phyloP scores from a whole-genome alignment of 2,329 filamentous ascomycete genomes.

The Pyrenophora graminea region DNA sequence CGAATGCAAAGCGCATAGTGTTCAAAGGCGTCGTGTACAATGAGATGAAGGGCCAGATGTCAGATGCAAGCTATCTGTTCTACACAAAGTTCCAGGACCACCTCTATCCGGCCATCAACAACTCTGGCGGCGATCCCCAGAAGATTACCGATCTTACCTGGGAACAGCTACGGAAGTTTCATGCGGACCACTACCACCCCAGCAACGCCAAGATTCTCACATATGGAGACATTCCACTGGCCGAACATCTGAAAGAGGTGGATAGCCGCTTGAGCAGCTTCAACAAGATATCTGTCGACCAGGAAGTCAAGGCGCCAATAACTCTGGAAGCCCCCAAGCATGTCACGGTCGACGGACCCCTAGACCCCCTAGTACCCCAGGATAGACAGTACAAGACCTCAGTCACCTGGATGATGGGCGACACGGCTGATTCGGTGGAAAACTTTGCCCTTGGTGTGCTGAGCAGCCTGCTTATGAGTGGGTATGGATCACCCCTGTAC shows the following conservation, averaged over 20 bases:
- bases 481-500: slow-evolving; percentile 93
- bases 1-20: slow-evolving; percentile 70
- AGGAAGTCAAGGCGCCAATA: slow-evolving; percentile 76
- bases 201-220: slow-evolving; percentile 97
- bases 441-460: slow-evolving; percentile 85
- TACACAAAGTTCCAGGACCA: slow-evolving; percentile 95
- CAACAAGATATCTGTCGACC: slow-evolving; percentile 69
- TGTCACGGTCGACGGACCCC: slow-evolving; percentile 75
- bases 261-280: slow-evolving; percentile 76
- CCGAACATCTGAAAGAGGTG: slow-evolving; percentile 78
- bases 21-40: slow-evolving; percentile 99
- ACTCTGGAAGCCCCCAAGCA: slow-evolving; percentile 69
- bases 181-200: slow-evolving; percentile 91
- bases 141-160: slow-evolving; percentile 96
- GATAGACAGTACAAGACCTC: slow-evolving; percentile 94
- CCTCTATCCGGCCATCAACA: slow-evolving; percentile 91
- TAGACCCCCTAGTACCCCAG: slow-evolving; percentile 82
- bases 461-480: slow-evolving; percentile 84
- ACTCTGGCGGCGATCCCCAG: slow-evolving; percentile 93
- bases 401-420: slow-evolving; percentile 86
- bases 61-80: slow-evolving; percentile 92
- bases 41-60: slow-evolving; percentile 99
- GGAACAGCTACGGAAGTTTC: slow-evolving; percentile 84
- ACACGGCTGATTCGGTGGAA: slow-evolving; percentile 80
- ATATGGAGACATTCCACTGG: slow-evolving; percentile 89